A percentile compares a stretch with the other conserved stretches of the same genome.
Conservation (phyloP, 768 basidiomycete species). For the Pulveroboletus sp. region DNA sequence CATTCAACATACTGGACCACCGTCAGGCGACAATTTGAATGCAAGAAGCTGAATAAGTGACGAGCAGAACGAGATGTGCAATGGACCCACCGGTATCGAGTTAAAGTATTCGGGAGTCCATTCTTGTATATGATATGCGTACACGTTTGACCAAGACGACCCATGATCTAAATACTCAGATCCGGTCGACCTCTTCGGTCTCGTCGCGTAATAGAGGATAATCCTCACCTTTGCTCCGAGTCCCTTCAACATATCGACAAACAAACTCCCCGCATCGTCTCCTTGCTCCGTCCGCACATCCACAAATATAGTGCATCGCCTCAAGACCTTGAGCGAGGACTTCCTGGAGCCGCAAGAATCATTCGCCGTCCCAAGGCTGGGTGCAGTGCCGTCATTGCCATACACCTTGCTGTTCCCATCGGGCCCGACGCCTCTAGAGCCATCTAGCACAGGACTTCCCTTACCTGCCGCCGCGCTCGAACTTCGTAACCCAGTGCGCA, state of each 20-base stretch:
- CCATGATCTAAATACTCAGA: constrained; percentile 44
- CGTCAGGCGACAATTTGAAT: not conserved
- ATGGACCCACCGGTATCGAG: constrained; percentile 56
- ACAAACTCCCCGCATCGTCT: constrained; percentile 75
- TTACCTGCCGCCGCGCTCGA: constrained; percentile 28
- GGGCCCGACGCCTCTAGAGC: constrained; percentile 31
- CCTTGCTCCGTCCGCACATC: constrained; percentile 74
- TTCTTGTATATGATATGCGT: constrained; percentile 88
- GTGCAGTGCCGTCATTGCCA: constrained; percentile 18
- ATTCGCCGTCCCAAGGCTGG: constrained; percentile 17
- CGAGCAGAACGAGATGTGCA: not conserved
- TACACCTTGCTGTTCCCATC: constrained; percentile 15
- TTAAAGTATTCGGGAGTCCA: constrained; percentile 68
- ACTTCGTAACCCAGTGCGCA: constrained; percentile 46
- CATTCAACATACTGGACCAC: constrained; percentile 48
- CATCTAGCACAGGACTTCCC: constrained; percentile 27
- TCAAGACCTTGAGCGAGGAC: constrained; percentile 48
- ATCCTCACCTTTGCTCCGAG: constrained; percentile 72
- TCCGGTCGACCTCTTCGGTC: not conserved
- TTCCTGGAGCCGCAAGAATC: constrained; percentile 26
- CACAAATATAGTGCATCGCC: constrained; percentile 76
- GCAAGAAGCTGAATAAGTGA: not conserved
- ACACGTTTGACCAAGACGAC: constrained; percentile 64
- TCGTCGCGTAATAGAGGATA: not conserved
- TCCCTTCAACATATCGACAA: constrained; percentile 75